Base-by-base conservation (phyloP, 768 basidiomycete species). In the Suillus clintonianus region DNA sequence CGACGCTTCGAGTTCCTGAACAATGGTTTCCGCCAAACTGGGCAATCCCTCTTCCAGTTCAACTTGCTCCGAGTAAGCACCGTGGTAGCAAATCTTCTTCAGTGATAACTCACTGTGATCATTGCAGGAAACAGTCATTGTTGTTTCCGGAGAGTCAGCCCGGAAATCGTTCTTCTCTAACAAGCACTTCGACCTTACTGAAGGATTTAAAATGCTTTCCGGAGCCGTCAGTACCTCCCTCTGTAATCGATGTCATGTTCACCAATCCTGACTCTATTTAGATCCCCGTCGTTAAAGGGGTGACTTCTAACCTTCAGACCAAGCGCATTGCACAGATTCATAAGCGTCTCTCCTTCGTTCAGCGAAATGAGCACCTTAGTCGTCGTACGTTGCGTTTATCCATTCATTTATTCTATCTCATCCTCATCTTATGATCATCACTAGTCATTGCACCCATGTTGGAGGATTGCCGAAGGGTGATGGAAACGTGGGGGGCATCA, bases 191-290 rank as follows among this genome's bases (percentile, higher is more conserved):
- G 89, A 92, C 74, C 83, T 93, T 58, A 88, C 86, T 47, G 89
- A 91, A 78, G 91, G 90, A 6, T 92, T 91, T 81, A 89, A 87
- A 70, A 84, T 90, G 70, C 82, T 93, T 65, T 90, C 89, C 57
- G 91, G 90, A 58, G 90, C 89, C 61, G 91, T 92, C 73, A 67
- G 89, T 85, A 53, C 19, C 45, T 27, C 22, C 39, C 24, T 34
- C 22, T 30, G 59, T 59, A 1, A 53, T 36, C 32, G 9, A 59
- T 43, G 64, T 63, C 59, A 62, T 59, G 64, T 70, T 42, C 62
- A 55, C 63, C 34, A 55, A 70, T 65, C 64, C 55, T 67, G 68
- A 65, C 60, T 60, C 62, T 34, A 60, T 51, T 63, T 66, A 92
- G 90, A 88, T 93, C 65, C 90, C 91, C 65, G 85, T 89, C 82